A percentile compares a stretch with the other conserved stretches of the same genome.
phyloP scores from a whole-genome alignment of 352 stramenopile genomes.

The Phytopythium vexans region DNA sequence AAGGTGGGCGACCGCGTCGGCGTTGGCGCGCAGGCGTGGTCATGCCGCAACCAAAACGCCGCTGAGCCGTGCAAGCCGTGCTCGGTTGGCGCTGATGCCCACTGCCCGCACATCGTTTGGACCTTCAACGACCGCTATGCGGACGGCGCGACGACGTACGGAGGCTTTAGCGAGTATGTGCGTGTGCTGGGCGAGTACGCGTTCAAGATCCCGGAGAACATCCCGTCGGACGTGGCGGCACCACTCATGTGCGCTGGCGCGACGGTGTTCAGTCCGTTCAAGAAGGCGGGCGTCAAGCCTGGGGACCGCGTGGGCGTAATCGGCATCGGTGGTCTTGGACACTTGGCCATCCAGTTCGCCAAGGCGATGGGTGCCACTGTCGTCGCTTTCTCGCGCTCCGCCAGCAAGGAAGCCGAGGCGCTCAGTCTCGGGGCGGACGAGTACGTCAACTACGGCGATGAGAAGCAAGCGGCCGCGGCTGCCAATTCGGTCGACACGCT shows the following conservation, averaged over 20 bases:
- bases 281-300: constrained; percentile 35
- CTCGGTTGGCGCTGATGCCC: constrained; percentile 36
- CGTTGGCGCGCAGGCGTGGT: constrained; percentile 63
- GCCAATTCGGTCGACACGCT: constrained; percentile 49
- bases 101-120: constrained; percentile 31
- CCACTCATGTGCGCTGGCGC: too few relatives aligned
- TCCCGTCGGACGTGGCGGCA: constrained; percentile 66
- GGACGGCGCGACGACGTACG: constrained; percentile 24
- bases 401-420: constrained; percentile 45
- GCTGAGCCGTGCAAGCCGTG: constrained; percentile 48
- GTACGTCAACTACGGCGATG: constrained; percentile 56
- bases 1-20: constrained; percentile 60
- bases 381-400: constrained; percentile 47
- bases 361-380: constrained; percentile 56
- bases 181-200: constrained; percentile 48
- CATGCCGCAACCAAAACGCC: constrained; percentile 43
- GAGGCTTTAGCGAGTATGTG: constrained; percentile 57
- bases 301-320: constrained; percentile 64
- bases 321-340: constrained; percentile 82
- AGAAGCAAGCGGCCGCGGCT: constrained; percentile 20
- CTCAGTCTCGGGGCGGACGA: constrained; percentile 44
- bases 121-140: constrained; percentile 35
- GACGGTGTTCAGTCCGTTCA: constrained; percentile 75
- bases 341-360: constrained; percentile 81
- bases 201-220: constrained; percentile 50